Evolutionary conservation across 2,329 filamentous ascomycete species (phyloP), one percentile per base, ranked within the genome.

Genomic region (Diplodia scrobiculata): DNA sequence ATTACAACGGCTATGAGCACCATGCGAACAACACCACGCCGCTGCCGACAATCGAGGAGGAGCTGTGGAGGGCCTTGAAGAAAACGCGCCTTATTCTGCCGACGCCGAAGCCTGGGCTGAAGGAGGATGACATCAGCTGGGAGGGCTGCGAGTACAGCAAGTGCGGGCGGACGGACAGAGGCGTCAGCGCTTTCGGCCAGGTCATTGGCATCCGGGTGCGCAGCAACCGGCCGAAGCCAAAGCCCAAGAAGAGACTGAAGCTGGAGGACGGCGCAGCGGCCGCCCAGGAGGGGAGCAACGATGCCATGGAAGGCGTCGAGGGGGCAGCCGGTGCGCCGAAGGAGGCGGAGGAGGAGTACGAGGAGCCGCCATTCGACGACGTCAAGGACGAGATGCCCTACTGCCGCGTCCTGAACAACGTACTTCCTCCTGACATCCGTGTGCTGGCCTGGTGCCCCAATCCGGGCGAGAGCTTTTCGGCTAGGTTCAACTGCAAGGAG

Each of bases 131-230:
- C 54, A 78, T 97, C 29, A 89, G 91, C 76, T 97, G 92, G 84
- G 87, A 91, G 38, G 88, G 89, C 7, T 93, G 88, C 77, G 91
- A 96, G 68, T 99, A 98, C 77, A 92, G 91, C 41, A 99, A 99
- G 78, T 97, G 94, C 74, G 95, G 95, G 1, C 84, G 95, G 69
- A 99, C 95, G 19, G 95, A 99, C 76, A 84, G 88, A 64, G 95
- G 95, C 13, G 95, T 99, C 41, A 97, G 92, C 77, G 93, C 95
- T 2, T 99, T 99, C 80, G 95, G 95, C 0, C 95, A 99, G 80
- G 95, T 99, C 66, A 87, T 99, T 73, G 90, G 88, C 0, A 80
- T 99, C 48, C 82, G 89, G 65, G 88, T 99, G 17, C 84, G 94
- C 74, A 97, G 93, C 77, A 90, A 90, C 72, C 82, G 85, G 70